phyloP scores from a whole-genome alignment of 345 rosid genomes.

The Pistacia integerrima region DNA sequence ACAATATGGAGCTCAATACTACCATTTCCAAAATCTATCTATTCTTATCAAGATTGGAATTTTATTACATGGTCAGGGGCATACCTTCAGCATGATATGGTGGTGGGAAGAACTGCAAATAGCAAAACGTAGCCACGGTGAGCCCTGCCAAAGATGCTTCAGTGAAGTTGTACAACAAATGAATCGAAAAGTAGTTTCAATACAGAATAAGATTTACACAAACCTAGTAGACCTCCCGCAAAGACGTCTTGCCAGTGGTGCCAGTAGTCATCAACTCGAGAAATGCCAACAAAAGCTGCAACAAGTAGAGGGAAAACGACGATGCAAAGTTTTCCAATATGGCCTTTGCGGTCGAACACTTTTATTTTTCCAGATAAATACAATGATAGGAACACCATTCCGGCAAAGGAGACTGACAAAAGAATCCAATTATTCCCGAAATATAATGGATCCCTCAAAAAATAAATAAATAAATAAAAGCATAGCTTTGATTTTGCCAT shows the following conservation, averaged over 20 bases:
- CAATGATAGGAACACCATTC: constrained; percentile 56
- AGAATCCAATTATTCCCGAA: background rate
- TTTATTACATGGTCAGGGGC: constrained; percentile 4
- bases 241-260: constrained; percentile 91
- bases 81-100: constrained; percentile 62
- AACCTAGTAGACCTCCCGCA: constrained; percentile 79
- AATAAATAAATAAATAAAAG: background rate
- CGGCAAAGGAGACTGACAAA: constrained; percentile 70
- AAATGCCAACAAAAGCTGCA: constrained; percentile 70
- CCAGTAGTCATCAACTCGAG: constrained; percentile 89
- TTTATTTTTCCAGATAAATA: constrained; percentile 72
- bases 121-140: constrained; percentile 54
- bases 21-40: too few relatives aligned
- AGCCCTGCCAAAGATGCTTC: constrained; percentile 44
- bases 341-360: constrained; percentile 70
- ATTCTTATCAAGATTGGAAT: too few relatives aligned
- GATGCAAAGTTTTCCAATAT: constrained; percentile 70
- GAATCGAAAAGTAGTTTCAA: background rate
- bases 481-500: background rate
- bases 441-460: background rate
- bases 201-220: constrained; percentile 2
- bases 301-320: constrained; percentile 61
- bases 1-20: too few relatives aligned
- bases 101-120: constrained; percentile 76
- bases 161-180: background rate